phyloP scores from a whole-genome alignment of 2,329 filamentous ascomycete species.

The Penicillium sp. region DNA sequence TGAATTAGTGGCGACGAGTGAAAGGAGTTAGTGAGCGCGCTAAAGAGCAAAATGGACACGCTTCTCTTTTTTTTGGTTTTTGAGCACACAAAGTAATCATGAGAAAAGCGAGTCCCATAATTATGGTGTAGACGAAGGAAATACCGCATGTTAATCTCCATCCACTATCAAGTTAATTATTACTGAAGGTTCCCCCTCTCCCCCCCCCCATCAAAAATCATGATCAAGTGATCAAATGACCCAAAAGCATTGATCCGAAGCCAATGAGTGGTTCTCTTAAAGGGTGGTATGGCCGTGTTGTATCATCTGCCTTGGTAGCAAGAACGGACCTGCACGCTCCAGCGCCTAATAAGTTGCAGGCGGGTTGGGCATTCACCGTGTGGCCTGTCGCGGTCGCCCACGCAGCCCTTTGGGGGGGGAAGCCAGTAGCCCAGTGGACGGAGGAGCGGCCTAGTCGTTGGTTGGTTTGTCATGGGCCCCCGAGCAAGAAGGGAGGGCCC shows the following conservation, averaged over 20 bases:
- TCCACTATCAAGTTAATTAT: constrained; percentile 1
- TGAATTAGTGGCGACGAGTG: constrained; percentile 1
- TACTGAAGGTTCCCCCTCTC: neutral
- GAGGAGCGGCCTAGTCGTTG: neutral
- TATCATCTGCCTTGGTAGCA: neutral
- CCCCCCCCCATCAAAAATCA: neutral
- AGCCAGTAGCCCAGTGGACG: no score
- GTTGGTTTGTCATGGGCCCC: neutral
- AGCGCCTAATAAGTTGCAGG: constrained; percentile 9
- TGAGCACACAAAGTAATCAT: neutral
- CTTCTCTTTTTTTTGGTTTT: neutral
- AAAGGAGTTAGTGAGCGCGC: neutral
- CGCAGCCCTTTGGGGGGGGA: constrained; percentile 1
- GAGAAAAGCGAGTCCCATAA: neutral
- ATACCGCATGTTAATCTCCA: neutral
- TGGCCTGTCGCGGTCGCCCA: constrained; percentile 17
- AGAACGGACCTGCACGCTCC: constrained; percentile 1
- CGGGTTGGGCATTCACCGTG: constrained; percentile 20
- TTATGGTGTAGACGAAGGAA: neutral
- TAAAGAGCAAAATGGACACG: neutral
- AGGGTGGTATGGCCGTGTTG: constrained; percentile 1
- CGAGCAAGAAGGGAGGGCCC: neutral
- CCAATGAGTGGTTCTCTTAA: neutral
- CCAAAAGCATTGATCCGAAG: neutral
- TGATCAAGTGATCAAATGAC: constrained; percentile 3